Evolutionary conservation across 1,139 yeast genomes (phyloP).

Genomic region (Kurtzmaniella natalensis): DNA sequence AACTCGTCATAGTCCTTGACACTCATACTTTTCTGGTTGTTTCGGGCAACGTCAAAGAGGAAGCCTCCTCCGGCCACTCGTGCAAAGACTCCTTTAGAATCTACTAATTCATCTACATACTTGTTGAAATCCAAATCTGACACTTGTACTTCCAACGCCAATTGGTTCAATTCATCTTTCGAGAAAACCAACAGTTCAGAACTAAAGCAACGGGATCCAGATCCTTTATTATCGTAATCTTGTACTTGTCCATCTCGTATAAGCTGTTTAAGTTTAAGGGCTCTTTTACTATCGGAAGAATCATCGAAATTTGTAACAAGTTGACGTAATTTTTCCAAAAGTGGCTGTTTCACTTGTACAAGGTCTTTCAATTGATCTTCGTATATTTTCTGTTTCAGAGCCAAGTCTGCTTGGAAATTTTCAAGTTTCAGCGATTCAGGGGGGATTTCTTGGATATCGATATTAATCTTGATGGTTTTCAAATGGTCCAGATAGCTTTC

Average conservation of each 20-base stretch:
- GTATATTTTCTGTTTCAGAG: constrained; percentile 14
- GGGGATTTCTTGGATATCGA: constrained; percentile 16
- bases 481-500: constrained; percentile 26
- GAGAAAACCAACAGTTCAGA: constrained; percentile 18
- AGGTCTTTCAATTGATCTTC: constrained; percentile 23
- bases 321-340: constrained; percentile 30
- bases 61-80: constrained; percentile 21
- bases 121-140: constrained; percentile 13
- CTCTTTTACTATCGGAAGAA: constrained; percentile 12
- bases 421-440: constrained; percentile 13
- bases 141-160: constrained; percentile 18
- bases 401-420: not conserved
- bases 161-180: constrained; percentile 15
- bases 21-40: constrained; percentile 12
- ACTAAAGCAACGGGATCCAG: constrained; percentile 1
- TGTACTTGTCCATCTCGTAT: constrained; percentile 7
- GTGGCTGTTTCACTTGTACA: constrained; percentile 30
- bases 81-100: constrained; percentile 19
- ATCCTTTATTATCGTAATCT: constrained; percentile 9
- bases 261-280: constrained; percentile 3
- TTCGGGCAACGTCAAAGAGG: constrained; percentile 15
- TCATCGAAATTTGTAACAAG: constrained; percentile 23
- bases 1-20: constrained; percentile 32
- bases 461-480: constrained; percentile 16
- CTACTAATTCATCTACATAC: constrained; percentile 23